These are phyloP conservation scores for Verticillium longisporum DNA, from an alignment of 2,329 filamentous ascomycete species.

Conservation along the genomic window DNA sequence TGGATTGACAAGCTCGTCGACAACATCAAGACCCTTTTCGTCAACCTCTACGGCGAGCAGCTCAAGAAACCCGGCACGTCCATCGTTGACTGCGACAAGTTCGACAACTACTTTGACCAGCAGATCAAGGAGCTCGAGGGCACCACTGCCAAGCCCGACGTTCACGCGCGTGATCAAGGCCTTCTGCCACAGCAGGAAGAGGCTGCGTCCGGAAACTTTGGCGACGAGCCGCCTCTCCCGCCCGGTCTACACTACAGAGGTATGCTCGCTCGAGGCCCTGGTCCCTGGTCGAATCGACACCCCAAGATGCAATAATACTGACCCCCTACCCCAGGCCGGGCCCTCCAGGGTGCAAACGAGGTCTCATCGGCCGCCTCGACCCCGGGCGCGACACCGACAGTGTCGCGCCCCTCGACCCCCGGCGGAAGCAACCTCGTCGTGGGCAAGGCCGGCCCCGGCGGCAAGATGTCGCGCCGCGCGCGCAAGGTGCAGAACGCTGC, in stretches of 20 bases:
- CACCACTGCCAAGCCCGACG: constrained; percentile 24
- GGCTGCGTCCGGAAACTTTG: constrained; percentile 24
- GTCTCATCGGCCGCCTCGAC: constrained; percentile 58
- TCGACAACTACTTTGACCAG: constrained; percentile 92
- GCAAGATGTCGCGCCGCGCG: constrained; percentile 73
- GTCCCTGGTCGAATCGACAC: too few species aligned
- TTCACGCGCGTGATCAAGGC: constrained; percentile 15
- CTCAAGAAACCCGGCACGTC: constrained; percentile 75
- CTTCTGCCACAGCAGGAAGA: constrained; percentile 24
- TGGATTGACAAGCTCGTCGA: constrained; percentile 98
- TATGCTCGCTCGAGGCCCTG: constrained; percentile 10
- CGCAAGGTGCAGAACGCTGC: constrained; percentile 62
- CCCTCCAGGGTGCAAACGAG: constrained; percentile 24
- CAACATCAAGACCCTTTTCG: constrained; percentile 87
- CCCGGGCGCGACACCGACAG: constrained; percentile 63
- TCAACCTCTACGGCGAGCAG: constrained; percentile 83
- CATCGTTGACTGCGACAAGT: constrained; percentile 68
- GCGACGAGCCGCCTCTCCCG: constrained; percentile 28
- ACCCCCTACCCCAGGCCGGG: constrained; percentile 16
- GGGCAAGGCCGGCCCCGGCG: constrained; percentile 66
- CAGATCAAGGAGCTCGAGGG: constrained; percentile 77
- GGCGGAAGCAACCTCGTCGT: constrained; percentile 59
- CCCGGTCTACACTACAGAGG: constrained; percentile 12
- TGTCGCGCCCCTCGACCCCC: constrained; percentile 75
- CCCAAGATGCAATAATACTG: too few species aligned